Evolutionary conservation across 2,329 filamentous ascomycete species (phyloP).

Genomic region (Fusarium nelsonii): DNA sequence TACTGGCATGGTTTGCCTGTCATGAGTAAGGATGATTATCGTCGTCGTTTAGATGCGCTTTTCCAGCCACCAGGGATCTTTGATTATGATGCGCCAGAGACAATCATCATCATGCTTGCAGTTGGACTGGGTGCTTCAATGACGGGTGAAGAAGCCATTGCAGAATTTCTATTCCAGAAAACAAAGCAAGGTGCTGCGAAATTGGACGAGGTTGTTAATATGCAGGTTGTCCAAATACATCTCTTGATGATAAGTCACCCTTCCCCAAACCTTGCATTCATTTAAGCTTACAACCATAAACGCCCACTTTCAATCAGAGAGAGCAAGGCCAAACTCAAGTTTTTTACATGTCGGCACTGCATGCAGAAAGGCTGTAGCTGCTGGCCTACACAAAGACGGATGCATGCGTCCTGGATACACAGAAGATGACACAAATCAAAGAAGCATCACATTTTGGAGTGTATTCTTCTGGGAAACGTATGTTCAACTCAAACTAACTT

Average conservation of each 20-base stretch:
- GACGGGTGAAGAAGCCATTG: conserved; percentile 55
- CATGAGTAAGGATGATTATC: conserved; percentile 52
- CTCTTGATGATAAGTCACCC: conserved; percentile 58
- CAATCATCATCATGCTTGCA: conserved; percentile 54
- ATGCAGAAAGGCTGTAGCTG: conserved; percentile 57
- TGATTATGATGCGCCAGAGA: conserved; percentile 52
- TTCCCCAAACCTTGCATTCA: conserved; percentile 7
- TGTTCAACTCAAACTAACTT: background rate
- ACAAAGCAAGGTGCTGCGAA: conserved; percentile 54
- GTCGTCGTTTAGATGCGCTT: conserved; percentile 52
- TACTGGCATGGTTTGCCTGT: conserved; percentile 56
- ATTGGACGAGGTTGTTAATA: conserved; percentile 59
- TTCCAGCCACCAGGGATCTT: conserved; percentile 50
- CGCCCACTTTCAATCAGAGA: conserved; percentile 59
- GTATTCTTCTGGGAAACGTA: conserved; percentile 60
- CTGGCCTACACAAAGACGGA: conserved; percentile 59
- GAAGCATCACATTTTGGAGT: conserved; percentile 53
- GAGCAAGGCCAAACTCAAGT: conserved; percentile 57
- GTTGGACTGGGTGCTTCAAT: conserved; percentile 55
- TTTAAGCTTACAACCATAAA: conserved; percentile 37
- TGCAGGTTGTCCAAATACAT: conserved; percentile 58
- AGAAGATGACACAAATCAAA: conserved; percentile 52
- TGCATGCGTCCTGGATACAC: conserved; percentile 49
- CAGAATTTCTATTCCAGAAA: conserved; percentile 58
- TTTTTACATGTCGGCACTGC: conserved; percentile 58